Evolutionary conservation across 202 grass and related monocot species (phyloP), one percentile per base, ranked within the genome.

Genomic region (Bolboschoenoplectus hybrid): DNA sequence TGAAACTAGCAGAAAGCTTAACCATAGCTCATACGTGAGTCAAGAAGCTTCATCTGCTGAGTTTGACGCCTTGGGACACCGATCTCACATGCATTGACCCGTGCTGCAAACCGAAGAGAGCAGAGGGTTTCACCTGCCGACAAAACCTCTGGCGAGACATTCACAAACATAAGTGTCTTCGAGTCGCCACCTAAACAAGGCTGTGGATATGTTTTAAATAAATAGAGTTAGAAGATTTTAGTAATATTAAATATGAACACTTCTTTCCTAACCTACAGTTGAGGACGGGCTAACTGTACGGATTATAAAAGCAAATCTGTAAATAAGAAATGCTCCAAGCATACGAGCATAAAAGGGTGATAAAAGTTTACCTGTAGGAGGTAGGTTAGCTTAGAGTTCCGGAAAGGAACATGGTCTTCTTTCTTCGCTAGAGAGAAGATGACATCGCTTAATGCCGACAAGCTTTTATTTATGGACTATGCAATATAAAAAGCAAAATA

Each of bases 181-280:
- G 97, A 97, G 65, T 99, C 97, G 5, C 97, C 97, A 34, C 93
- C 93, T 68, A 99, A 94, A 83, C 97, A 99, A 85, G 97, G 97
- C 97, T 99, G 85, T 86, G 52, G 74, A 46, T 41, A 43, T 5
- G 2, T 80, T 60, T 80, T 9, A 60, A 11, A 10, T 45, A 89
- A 80, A 35, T 52, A 45, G 20, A 41, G 67, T 36, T 43, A 88
- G 46, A 72, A 41, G 17, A 58, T 88, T 7, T 63, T 85, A 52
- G 1, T 34, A 26, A 51, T 34, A 74, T 52, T 71, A 55, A 51
- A 58, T 35, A 17, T 39, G 14, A 34, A 62, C 50, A 60, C 9
- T 9, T 52, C 11, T 41, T 58, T 81, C 51, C 0, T 12, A 36
- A 65, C 2, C 0, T 65, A 36, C 26, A 65, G 2, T 35, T 65